A percentile compares a stretch with the other conserved stretches of the same genome.
These are phyloP conservation scores for Zizania palustris DNA, from an alignment of 202 grass and related monocot species.

Conservation along the genomic window DNA sequence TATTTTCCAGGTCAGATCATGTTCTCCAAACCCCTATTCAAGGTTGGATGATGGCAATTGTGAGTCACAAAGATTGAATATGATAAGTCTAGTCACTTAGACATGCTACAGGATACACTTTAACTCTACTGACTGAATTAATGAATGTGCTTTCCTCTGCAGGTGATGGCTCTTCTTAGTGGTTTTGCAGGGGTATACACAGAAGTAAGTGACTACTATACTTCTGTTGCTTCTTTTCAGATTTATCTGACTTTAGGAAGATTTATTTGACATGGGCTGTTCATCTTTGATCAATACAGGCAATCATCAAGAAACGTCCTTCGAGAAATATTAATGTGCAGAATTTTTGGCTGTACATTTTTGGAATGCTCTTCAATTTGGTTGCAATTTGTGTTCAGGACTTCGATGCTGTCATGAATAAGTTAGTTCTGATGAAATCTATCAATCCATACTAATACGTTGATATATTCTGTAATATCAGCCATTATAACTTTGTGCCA, in stretches of 20 bases:
- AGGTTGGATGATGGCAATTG: constrained; percentile 90
- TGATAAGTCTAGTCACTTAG: not conserved
- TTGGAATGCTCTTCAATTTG: constrained; percentile 88
- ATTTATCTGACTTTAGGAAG: constrained; percentile 30
- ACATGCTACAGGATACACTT: constrained; percentile 9
- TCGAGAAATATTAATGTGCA: constrained; percentile 95
- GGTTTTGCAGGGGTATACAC: constrained; percentile 96
- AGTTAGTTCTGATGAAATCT: constrained; percentile 44
- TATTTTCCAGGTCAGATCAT: constrained; percentile 62
- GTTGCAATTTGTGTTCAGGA: constrained; percentile 77
- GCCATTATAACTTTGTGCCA: constrained; percentile 11
- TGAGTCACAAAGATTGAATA: constrained; percentile 42
- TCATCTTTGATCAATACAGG: constrained; percentile 58
- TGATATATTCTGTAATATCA: not conserved
- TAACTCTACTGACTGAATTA: constrained; percentile 9
- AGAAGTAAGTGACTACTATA: constrained; percentile 57
- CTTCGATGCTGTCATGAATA: constrained; percentile 76
- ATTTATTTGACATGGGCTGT: constrained; percentile 18
- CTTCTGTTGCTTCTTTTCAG: not conserved
- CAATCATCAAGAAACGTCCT: constrained; percentile 81
- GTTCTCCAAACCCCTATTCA: constrained; percentile 80
- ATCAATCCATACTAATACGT: not conserved
- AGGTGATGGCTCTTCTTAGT: constrained; percentile 95
- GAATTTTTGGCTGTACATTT: constrained; percentile 93
- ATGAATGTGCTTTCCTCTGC: constrained; percentile 41